Conservation (phyloP, 2,329 filamentous ascomycete genomes). For the Aspergillus chevalieri region DNA sequence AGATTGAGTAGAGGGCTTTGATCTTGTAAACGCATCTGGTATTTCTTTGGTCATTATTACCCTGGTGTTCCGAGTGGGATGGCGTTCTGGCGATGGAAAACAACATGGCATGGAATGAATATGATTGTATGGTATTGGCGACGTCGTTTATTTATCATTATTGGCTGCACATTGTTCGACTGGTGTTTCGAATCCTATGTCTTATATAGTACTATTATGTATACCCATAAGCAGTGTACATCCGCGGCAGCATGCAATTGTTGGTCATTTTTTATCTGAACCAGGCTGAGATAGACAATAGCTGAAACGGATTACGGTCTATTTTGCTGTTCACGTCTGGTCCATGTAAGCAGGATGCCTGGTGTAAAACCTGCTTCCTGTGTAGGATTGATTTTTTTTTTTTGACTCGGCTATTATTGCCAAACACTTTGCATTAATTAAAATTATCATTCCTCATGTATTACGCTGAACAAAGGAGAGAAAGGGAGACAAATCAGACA, state of each 20-base stretch:
- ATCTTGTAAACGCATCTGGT: background rate
- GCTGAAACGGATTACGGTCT: too few species aligned
- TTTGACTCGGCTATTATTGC: too few species aligned
- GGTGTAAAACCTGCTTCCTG: too few species aligned
- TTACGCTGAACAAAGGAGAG: too few species aligned
- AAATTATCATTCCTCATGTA: too few species aligned
- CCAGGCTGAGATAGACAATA: background rate
- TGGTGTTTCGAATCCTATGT: background rate
- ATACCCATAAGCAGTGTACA: background rate
- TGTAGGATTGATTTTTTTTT: too few species aligned
- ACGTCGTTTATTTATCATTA: background rate
- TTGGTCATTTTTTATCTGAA: background rate
- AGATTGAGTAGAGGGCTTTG: background rate
- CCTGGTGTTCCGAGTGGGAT: background rate
- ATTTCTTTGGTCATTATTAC: background rate
- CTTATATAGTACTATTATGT: background rate
- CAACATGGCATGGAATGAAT: background rate
- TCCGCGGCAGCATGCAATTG: background rate
- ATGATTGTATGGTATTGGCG: background rate
- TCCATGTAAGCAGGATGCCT: too few species aligned
- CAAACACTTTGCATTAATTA: too few species aligned
- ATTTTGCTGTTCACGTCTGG: too few species aligned
- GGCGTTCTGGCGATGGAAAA: background rate
- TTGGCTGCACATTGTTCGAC: background rate
- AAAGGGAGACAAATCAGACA: too few species aligned